Base-by-base conservation (phyloP, 306 rosid species). In the Dryas octopetala region DNA sequence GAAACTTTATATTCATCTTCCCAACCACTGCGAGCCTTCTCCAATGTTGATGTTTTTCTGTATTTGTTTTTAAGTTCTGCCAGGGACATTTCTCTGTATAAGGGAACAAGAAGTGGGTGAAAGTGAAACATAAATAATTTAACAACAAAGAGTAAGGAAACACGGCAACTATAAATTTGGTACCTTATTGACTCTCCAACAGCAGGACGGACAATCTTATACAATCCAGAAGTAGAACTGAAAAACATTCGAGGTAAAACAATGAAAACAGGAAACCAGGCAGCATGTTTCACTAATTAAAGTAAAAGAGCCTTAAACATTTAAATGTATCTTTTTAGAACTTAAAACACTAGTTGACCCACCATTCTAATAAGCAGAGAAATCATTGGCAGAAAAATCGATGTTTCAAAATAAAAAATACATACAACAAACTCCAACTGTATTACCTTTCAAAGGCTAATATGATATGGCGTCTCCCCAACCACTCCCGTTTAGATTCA, bases 121-220 rank as follows among this genome's bases (percentile, higher is more conserved):
- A 40, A 78, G 38, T 68, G 73, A 59, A 70, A 40, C 26, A 47
- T 61, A 23, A 4, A 57, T 41, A 43, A 26, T 32, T 41, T 55
- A 71, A 59, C 38, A 51, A 73, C 77, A 72, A 32, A 69, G 52
- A 59, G 53, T 74, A 57, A 63, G 15, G 57, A 78, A 74, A 60
- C 26, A 17, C 15, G 48, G 74, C 28, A 73, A 84, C 70, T 51
- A 66, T 49, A 50, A 66, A 65, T 46, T 28, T 58, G 73, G 76
- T 89, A 96, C 99, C 98, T 86, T 60, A 83, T 62, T 13, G 99
- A 92, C 90, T 95, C 99, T 79, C 99, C 98, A 86, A 92, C 96
- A 6, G 97, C 93, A 15, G 99, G 99, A 9, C 99, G 99, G 60
- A 95, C 96, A 76, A 85, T 92, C 82, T 91, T 95, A 78, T 85